Evolutionary conservation across 768 basidiomycete species (phyloP).

Genomic region (Kwoniella bestiolae): DNA sequence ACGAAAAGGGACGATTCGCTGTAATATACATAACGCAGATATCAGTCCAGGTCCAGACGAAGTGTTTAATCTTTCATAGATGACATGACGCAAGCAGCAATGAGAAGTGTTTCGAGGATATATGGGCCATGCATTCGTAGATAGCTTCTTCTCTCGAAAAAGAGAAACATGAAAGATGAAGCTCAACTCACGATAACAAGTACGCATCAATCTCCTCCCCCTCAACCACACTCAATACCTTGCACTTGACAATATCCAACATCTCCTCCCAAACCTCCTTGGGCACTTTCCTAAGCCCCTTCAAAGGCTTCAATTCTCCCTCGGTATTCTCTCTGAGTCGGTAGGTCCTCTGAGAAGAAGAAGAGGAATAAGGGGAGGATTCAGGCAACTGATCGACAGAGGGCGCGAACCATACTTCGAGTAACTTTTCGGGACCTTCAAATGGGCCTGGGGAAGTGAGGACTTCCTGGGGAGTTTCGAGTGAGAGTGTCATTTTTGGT

Average conservation of each 20-base stretch:
- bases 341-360: background rate
- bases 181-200: constrained; percentile 77
- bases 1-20: constrained; percentile 98
- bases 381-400: constrained; percentile 67
- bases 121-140: too few relatives aligned
- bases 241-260: constrained; percentile 95
- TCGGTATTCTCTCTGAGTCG: constrained; percentile 50
- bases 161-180: background rate
- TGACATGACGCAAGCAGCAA: background rate
- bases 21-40: constrained; percentile 9
- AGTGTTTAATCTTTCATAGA: too few relatives aligned
- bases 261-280: constrained; percentile 90
- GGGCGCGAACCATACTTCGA: constrained; percentile 97
- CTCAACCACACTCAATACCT: constrained; percentile 85
- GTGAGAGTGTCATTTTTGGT: constrained; percentile 9
- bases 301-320: constrained; percentile 60
- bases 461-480: constrained; percentile 10
- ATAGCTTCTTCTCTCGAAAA: background rate
- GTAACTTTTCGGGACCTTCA: constrained; percentile 83
- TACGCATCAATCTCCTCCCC: constrained; percentile 94
- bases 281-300: constrained; percentile 77
- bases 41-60: too few relatives aligned
- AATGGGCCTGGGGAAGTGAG: constrained; percentile 24
- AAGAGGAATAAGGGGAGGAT: constrained; percentile 7
- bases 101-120: too few relatives aligned